Percentiles rank a stretch among this genome's conserved stretches.
phyloP scores from a whole-genome alignment of 1,284 basidiomycete genomes.

The Athelia psychrophila region DNA sequence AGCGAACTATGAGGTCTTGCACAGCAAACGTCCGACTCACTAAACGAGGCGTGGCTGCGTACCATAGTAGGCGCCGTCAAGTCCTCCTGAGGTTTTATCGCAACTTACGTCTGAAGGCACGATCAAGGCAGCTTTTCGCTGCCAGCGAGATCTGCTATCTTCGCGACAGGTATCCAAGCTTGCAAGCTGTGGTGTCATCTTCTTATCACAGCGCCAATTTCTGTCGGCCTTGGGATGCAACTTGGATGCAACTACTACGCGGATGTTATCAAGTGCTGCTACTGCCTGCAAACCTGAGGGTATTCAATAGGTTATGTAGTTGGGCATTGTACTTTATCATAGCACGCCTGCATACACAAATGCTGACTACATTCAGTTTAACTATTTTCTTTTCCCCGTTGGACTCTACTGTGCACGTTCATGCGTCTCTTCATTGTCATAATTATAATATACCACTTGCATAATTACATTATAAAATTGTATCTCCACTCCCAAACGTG shows the following conservation, averaged over 20 bases:
- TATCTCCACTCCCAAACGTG: too few species aligned
- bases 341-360: too few species aligned
- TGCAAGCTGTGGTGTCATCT: constrained; percentile 1
- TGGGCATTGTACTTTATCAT: neutral
- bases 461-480: too few species aligned
- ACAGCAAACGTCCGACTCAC: too few species aligned
- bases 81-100: constrained; percentile 90
- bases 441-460: neutral
- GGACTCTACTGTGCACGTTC: neutral
- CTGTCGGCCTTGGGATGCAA: neutral
- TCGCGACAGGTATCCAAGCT: too few species aligned
- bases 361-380: neutral
- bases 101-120: constrained; percentile 85
- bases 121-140: constrained; percentile 74
- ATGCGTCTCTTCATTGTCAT: neutral
- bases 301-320: too few species aligned
- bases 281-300: too few species aligned
- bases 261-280: too few species aligned
- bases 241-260: neutral
- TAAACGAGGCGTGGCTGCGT: too few species aligned
- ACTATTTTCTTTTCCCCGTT: too few species aligned
- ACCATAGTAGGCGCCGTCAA: constrained; percentile 55
- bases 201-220: neutral
- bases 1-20: too few species aligned
- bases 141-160: constrained; percentile 68